Evolutionary conservation across 257 asterid species (phyloP), one percentile per base, ranked within the genome.

Genomic region (Lithospermum erythrorhizon): DNA sequence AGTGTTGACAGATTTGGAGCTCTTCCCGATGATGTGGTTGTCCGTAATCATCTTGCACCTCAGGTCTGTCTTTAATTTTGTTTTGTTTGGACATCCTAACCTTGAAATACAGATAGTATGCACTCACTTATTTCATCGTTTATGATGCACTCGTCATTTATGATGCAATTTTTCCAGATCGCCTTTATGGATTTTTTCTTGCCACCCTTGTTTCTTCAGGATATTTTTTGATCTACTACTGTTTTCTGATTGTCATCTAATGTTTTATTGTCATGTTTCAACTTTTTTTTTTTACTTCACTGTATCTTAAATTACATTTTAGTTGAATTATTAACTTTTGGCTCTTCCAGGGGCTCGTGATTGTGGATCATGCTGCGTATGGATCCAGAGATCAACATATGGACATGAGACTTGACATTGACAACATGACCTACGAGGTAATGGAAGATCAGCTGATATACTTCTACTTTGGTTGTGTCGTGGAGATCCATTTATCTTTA

Each of bases 351-450:
- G 89, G 78, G 29, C 68, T 68, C 51, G 55, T 75, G 72, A 72
- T 63, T 62, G 65, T 61, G 65, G 84, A 76, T 14, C 87, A 64
- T 52, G 53, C 89, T 35, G 66, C 82, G 48, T 56, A 79, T 65
- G 96, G 87, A 55, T 73, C 87, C 59, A 68, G 95, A 79, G 95
- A 88, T 76, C 93, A 81, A 65, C 89, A 88, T 68, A 82, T 84
- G 70, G 85, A 78, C 67, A 75, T 88, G 96, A 80, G 88, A 67
- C 90, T 88, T 27, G 96, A 85, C 73, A 72, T 83, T 11, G 96
- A 88, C 70, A 74, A 77, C 53, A 83, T 88, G 96, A 76, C 85
- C 78, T 88, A 88, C 53, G 96, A 88, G 96, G 95, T 88, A 55
- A 47, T 66, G 23, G n/a, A 29, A 53, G 24, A 3, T 51, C 49